These are phyloP conservation scores for Bacidia rubella DNA, from an alignment of 495 filamentous ascomycete genomes.

Conservation along the genomic window DNA sequence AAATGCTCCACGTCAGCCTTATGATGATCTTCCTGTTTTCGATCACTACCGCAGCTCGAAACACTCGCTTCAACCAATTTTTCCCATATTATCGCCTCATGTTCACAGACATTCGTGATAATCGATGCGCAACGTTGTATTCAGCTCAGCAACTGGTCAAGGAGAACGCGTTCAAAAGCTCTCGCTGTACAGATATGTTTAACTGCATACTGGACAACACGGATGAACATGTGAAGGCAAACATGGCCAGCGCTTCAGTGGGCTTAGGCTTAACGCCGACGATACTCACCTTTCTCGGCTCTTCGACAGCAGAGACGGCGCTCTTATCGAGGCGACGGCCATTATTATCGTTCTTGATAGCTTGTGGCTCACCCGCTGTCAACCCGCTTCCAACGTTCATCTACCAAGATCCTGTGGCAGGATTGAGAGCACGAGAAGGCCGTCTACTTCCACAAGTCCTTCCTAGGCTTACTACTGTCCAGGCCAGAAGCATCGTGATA, in stretches of 20 bases:
- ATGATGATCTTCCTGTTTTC: no score
- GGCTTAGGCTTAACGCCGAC: not conserved
- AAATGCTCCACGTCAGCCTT: no score
- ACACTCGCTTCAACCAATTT: not conserved
- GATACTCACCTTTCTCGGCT: not conserved
- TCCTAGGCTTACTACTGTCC: not conserved
- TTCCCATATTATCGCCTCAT: not conserved
- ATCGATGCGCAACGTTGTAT: not conserved
- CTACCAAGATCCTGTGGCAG: not conserved
- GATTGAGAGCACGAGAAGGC: not conserved
- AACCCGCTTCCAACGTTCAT: not conserved
- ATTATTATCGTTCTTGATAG: not conserved
- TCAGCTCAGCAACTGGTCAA: not conserved
- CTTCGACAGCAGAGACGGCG: not conserved
- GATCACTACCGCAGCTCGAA: no score
- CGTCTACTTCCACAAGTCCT: not conserved
- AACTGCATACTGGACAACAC: not conserved
- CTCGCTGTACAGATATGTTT: not conserved
- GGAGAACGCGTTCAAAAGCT: not conserved
- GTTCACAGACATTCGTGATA: not conserved
- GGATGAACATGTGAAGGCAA: not conserved
- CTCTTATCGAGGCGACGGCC: not conserved
- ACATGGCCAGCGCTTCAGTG: not conserved
- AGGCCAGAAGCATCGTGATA: not conserved
- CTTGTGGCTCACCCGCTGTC: not conserved